Conservation (phyloP, 1,284 basidiomycete genomes). For the Fomitiporia mediterranea region DNA sequence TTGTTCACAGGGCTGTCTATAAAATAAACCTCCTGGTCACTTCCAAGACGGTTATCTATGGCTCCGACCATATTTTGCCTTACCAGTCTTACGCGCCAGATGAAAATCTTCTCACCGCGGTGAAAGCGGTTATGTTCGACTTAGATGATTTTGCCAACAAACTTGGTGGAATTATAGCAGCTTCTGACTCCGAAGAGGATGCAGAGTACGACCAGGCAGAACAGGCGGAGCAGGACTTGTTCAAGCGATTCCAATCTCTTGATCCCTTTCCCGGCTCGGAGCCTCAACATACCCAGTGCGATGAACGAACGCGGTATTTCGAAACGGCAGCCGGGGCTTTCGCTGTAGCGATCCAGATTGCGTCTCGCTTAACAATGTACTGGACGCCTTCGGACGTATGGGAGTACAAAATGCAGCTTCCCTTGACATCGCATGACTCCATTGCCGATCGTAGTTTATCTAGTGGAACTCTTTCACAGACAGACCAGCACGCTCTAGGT, state of each 20-base stretch:
- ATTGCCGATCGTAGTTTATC: slow-evolving; percentile 25
- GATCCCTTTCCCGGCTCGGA: slow-evolving; percentile 6
- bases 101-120: slow-evolving; percentile 41
- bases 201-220: slow-evolving; percentile 9
- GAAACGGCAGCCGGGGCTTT: slow-evolving; percentile 52
- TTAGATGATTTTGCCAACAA: background rate
- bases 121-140: slow-evolving; percentile 40
- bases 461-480: no score
- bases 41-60: slow-evolving; percentile 39
- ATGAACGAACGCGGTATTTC: slow-evolving; percentile 11
- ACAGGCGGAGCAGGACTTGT: slow-evolving; percentile 24
- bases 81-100: slow-evolving; percentile 62
- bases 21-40: slow-evolving; percentile 61
- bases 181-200: slow-evolving; percentile 29
- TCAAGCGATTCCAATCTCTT: slow-evolving; percentile 23
- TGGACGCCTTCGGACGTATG: slow-evolving; percentile 73
- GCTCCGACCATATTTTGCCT: slow-evolving; percentile 57
- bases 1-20: slow-evolving; percentile 54
- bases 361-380: slow-evolving; percentile 48
- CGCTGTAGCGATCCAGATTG: slow-evolving; percentile 64
- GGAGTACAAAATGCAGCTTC: slow-evolving; percentile 44
- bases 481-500: background rate
- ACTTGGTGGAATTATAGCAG: slow-evolving; percentile 38
- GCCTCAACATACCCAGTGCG: background rate
- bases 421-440: no score